These are phyloP conservation scores for Trichoderma sp. DNA, from an alignment of 2,329 filamentous ascomycete species.

Conservation along the genomic window DNA sequence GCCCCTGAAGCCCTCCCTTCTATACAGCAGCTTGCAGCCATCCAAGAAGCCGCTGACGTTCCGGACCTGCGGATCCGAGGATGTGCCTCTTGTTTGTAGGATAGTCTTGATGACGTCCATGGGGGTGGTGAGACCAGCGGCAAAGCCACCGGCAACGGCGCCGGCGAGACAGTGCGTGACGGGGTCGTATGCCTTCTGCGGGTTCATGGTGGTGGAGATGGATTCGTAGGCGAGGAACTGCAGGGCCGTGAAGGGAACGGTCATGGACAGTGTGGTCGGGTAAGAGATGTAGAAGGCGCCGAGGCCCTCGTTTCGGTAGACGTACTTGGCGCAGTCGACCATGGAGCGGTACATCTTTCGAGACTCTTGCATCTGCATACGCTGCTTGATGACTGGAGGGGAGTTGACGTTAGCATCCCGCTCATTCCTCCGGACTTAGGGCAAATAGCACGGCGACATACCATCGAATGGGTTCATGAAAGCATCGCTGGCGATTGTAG, in stretches of 20 bases:
- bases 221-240: conserved; percentile 99
- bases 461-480: conserved; percentile 99
- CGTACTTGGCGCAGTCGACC: conserved; percentile 78
- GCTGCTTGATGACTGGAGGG: conserved; percentile 87
- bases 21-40: conserved; percentile 77
- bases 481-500: conserved; percentile 95
- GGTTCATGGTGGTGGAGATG: conserved; percentile 90
- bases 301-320: conserved; percentile 84
- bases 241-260: conserved; percentile 92
- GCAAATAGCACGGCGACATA: conserved; percentile 42
- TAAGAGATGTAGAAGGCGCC: conserved; percentile 97
- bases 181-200: conserved; percentile 80
- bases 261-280: conserved; percentile 97
- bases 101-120: conserved; percentile 99
- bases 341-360: conserved; percentile 80
- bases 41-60: conserved; percentile 79
- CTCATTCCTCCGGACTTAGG: not conserved
- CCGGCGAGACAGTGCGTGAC: conserved; percentile 91
- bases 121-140: conserved; percentile 89
- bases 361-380: conserved; percentile 98
- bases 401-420: not conserved
- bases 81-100: conserved; percentile 86
- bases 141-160: conserved; percentile 87
- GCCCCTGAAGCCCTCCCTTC: conserved; percentile 76
- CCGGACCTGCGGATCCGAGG: conserved; percentile 74